These are phyloP conservation scores for Aspergillus sp. DNA, from an alignment of 2,329 filamentous ascomycete species.

Conservation along the genomic window DNA sequence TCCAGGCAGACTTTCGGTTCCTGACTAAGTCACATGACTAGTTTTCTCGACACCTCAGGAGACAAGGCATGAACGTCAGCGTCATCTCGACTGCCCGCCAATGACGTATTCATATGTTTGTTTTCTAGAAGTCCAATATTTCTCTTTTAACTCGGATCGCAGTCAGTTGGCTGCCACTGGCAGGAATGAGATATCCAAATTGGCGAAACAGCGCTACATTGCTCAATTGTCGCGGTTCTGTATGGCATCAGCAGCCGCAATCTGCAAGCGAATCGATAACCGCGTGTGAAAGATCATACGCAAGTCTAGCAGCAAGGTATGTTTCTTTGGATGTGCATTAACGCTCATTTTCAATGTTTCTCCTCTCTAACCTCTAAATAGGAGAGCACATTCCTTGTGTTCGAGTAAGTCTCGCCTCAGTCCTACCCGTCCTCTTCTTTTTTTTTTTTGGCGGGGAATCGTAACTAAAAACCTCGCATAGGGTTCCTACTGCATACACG, in stretches of 20 bases:
- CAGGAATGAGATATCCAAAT: not conserved
- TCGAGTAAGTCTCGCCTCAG: slow-evolving; percentile 4
- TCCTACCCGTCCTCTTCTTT: not conserved
- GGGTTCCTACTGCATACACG: not conserved
- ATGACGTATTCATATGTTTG: too few species aligned
- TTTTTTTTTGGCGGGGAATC: not conserved
- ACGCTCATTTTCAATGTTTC: not conserved
- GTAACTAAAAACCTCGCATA: not conserved
- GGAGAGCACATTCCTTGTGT: slow-evolving; percentile 4
- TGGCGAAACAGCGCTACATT: slow-evolving; percentile 9
- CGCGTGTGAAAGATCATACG: slow-evolving; percentile 4
- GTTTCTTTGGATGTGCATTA: slow-evolving; percentile 4
- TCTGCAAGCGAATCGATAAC: not conserved
- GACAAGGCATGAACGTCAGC: too few species aligned
- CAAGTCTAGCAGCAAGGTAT: slow-evolving; percentile 12
- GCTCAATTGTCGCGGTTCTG: slow-evolving; percentile 2
- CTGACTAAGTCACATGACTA: too few species aligned
- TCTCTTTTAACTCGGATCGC: too few species aligned
- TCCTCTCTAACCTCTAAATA: slow-evolving; percentile 9
- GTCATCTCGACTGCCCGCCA: too few species aligned
- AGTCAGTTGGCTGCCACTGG: not conserved
- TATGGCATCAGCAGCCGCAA: slow-evolving; percentile 1
- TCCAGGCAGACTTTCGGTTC: not conserved
- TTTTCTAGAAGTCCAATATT: too few species aligned
- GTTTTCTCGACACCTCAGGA: too few species aligned